These are phyloP conservation scores for Colletotrichum sp. DNA, from an alignment of 2,329 filamentous ascomycete genomes.

Conservation along the genomic window DNA sequence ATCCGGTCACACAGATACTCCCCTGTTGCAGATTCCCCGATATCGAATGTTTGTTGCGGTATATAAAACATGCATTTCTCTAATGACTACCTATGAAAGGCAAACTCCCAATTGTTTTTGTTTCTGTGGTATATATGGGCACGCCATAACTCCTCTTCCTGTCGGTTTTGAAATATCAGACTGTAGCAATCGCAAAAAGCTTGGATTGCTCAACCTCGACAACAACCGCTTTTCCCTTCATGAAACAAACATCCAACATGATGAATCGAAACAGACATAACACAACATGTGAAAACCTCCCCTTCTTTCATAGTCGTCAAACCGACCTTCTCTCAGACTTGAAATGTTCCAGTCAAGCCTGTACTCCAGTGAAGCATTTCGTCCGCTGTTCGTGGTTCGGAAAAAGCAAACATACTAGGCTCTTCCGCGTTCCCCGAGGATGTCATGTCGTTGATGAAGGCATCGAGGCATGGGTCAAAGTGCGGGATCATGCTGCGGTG, in stretches of 20 bases:
- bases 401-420: neutral
- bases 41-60: neutral
- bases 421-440: neutral
- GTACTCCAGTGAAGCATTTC: constrained; percentile 6
- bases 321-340: neutral
- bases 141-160: neutral
- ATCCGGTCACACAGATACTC: neutral
- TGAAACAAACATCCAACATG: neutral
- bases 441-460: constrained; percentile 2
- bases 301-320: neutral
- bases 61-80: neutral
- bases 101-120: neutral
- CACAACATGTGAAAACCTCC: neutral
- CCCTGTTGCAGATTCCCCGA: neutral
- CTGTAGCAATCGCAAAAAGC: neutral
- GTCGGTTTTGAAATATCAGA: neutral
- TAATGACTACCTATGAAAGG: neutral
- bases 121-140: neutral
- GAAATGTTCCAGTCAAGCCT: neutral
- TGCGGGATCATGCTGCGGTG: neutral
- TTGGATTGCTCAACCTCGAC: neutral
- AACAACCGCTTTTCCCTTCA: neutral
- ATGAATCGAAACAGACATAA: neutral
- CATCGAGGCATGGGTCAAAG: neutral
- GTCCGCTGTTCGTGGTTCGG: neutral